These are phyloP conservation scores for Aegilops bicornis DNA, from an alignment of 176 grass and related monocot species.

Conservation along the genomic window DNA sequence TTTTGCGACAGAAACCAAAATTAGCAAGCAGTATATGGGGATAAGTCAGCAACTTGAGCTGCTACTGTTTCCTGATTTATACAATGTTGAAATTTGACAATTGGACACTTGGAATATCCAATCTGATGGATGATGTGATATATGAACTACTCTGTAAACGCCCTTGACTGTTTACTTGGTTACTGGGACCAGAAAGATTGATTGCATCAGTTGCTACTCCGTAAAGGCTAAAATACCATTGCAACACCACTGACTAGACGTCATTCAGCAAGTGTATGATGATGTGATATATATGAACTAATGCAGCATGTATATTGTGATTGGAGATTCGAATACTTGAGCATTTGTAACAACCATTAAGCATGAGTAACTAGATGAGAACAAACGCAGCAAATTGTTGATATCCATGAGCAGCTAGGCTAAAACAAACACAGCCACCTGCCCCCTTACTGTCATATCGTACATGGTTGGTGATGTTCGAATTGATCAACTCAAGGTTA, in stretches of 20 bases:
- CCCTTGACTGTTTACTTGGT: not conserved
- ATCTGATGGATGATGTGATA: not conserved
- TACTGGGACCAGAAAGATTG: not conserved
- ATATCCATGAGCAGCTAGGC: not conserved
- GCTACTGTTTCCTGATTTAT: not conserved
- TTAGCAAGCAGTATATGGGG: not conserved
- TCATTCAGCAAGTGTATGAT: not conserved
- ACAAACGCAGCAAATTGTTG: not conserved
- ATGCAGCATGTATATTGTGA: too few relatives aligned
- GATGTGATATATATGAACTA: not conserved
- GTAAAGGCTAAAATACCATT: not conserved
- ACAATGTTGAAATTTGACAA: not conserved
- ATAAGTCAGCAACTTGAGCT: not conserved
- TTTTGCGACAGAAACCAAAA: not conserved
- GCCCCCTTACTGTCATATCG: not conserved
- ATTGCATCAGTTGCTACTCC: not conserved
- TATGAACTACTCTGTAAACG: not conserved
- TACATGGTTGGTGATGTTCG: not conserved
- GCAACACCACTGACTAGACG: not conserved
- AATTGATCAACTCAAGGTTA: not conserved
- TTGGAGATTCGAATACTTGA: too few relatives aligned
- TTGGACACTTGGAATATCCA: not conserved
- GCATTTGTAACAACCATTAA: not conserved
- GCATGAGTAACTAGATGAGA: not conserved
- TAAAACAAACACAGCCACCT: not conserved